Percentiles rank a stretch among this genome's conserved stretches.
Conservation (phyloP, 169 alveolate species). For the Plasmodium berghei region DNA sequence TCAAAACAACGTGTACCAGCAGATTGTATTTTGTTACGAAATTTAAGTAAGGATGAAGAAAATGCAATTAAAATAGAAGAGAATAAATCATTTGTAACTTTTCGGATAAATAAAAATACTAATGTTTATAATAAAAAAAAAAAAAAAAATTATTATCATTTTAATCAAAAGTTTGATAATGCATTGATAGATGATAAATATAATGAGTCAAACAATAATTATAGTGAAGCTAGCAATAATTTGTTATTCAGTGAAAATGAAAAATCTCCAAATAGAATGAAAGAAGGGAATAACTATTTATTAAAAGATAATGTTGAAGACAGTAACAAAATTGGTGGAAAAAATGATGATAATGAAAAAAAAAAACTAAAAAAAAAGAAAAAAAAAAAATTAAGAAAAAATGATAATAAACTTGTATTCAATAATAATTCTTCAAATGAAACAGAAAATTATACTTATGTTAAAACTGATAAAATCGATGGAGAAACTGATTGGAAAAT, state of each 20-base stretch:
- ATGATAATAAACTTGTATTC: slow-evolving; percentile 4
- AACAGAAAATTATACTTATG: slow-evolving; percentile 84
- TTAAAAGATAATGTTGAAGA: slow-evolving; percentile 13
- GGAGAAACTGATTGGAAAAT: slow-evolving; percentile 99
- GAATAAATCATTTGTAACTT: slow-evolving; percentile 19
- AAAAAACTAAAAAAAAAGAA: slow-evolving; percentile 17
- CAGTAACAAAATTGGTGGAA: not conserved
- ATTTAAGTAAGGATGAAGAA: slow-evolving; percentile 85
- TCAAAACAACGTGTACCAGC: slow-evolving; percentile 97
- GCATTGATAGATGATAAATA: slow-evolving; percentile 55
- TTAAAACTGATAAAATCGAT: slow-evolving; percentile 99
- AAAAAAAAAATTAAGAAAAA: slow-evolving; percentile 12
- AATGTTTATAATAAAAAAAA: slow-evolving; percentile 62
- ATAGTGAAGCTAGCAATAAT: slow-evolving; percentile 60
- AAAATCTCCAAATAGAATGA: slow-evolving; percentile 35
- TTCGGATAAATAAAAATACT: slow-evolving; percentile 24
- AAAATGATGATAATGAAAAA: not conserved
- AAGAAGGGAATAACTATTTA: not conserved
- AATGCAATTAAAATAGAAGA: slow-evolving; percentile 46
- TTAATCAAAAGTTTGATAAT: slow-evolving; percentile 64
- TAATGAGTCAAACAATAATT: slow-evolving; percentile 60
- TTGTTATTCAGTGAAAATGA: slow-evolving; percentile 69
- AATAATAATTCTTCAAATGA: slow-evolving; percentile 67
- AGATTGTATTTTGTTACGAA: slow-evolving; percentile 93
- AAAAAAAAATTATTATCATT: slow-evolving; percentile 41